Percentiles rank a stretch among this genome's conserved stretches.
Conservation (phyloP, 208 protist genomes). For the Acanthamoeba royreba region DNA sequence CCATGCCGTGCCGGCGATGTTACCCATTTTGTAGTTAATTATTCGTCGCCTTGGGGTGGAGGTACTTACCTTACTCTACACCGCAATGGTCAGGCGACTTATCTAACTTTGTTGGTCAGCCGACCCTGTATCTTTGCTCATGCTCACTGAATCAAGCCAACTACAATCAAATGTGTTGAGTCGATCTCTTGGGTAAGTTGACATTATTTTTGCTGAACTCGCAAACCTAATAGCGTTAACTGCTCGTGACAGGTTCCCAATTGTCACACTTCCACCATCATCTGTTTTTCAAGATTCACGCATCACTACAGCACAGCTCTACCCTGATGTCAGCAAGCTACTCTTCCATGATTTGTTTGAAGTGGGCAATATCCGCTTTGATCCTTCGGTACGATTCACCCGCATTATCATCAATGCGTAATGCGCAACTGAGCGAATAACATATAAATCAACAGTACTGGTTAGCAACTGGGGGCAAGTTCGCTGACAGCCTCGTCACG, state of each 20-base stretch:
- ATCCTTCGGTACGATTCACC: neutral
- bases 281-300: slow-evolving; percentile 19
- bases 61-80: neutral
- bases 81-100: neutral
- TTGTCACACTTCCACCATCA: neutral
- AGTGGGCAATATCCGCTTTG: neutral
- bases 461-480: neutral
- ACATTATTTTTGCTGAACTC: neutral
- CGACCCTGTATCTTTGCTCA: neutral
- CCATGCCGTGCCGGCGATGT: neutral
- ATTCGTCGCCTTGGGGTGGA: slow-evolving; percentile 12
- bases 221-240: neutral
- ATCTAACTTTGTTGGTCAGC: neutral
- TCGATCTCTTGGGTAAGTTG: neutral
- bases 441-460: neutral
- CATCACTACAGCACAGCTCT: neutral
- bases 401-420: neutral
- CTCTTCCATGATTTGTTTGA: slow-evolving; percentile 15
- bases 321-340: neutral
- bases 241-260: neutral
- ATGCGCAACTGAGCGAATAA: too few species aligned
- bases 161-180: neutral
- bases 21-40: neutral
- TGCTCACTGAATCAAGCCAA: neutral
- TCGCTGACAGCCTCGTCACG: neutral